Evolutionary conservation across 2,329 filamentous ascomycete species (phyloP).

Genomic region (Hymenoscyphus infarciens): DNA sequence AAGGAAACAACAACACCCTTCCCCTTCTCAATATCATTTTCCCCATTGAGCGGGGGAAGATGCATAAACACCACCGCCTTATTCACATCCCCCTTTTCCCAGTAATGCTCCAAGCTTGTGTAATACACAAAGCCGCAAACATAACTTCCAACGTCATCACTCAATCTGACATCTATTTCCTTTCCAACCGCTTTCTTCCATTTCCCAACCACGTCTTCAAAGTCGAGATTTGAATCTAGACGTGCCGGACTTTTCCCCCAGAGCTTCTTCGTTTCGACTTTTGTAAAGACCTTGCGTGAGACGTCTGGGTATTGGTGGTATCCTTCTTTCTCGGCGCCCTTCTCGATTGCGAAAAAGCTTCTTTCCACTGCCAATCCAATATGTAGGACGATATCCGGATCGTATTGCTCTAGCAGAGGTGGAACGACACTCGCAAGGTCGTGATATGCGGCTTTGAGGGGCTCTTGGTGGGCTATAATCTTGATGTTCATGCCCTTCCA

Average conservation of each 20-base stretch:
- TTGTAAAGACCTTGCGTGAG: conserved; percentile 59
- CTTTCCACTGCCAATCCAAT: conserved; percentile 64
- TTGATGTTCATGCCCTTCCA: conserved; percentile 35
- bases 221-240: conserved; percentile 14
- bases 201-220: conserved; percentile 16
- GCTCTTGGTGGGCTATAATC: conserved; percentile 57
- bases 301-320: conserved; percentile 50
- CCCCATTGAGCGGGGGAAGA: conserved; percentile 47
- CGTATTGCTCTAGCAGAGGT: conserved; percentile 41
- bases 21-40: conserved; percentile 16
- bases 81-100: conserved; percentile 43
- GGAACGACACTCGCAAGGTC: conserved; percentile 61
- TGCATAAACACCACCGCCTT: conserved; percentile 60
- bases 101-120: conserved; percentile 57
- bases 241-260: conserved; percentile 24
- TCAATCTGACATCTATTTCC: conserved; percentile 14
- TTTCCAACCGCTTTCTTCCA: conserved; percentile 12
- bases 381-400: conserved; percentile 67
- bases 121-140: conserved; percentile 76
- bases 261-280: conserved; percentile 46
- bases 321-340: conserved; percentile 63
- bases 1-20: conserved; percentile 13
- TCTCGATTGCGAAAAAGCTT: conserved; percentile 43
- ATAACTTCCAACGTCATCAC: conserved; percentile 63
- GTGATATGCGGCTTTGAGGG: conserved; percentile 68